Percentiles rank a stretch among this genome's conserved stretches.
These are phyloP conservation scores for Trametes gibbosa DNA, from an alignment of 768 basidiomycete genomes.

Conservation along the genomic window DNA sequence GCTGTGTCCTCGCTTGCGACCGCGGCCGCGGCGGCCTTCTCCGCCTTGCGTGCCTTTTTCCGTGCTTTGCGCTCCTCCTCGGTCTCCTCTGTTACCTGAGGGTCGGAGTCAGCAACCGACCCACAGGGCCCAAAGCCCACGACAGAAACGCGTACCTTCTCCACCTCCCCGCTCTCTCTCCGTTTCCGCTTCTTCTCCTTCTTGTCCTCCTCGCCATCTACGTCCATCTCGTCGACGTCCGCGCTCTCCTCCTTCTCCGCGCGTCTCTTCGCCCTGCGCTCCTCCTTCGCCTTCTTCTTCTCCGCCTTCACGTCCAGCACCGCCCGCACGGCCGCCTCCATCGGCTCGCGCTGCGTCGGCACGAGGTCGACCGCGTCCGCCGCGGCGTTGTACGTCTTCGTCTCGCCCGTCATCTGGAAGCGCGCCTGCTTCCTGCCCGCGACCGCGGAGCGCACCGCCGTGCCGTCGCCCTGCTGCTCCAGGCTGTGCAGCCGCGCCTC, in stretches of 20 bases:
- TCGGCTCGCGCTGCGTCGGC: constrained; percentile 81
- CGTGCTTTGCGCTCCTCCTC: constrained; percentile 81
- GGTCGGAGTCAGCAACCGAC: background rate
- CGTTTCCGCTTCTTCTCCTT: constrained; percentile 51
- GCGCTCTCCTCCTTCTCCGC: constrained; percentile 42
- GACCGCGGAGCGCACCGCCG: constrained; percentile 55
- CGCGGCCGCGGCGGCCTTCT: constrained; percentile 63
- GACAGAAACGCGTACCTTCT: constrained; percentile 27
- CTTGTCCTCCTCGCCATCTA: constrained; percentile 37
- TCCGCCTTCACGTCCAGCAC: constrained; percentile 85
- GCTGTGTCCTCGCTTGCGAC: constrained; percentile 28
- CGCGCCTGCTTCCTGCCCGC: constrained; percentile 46
- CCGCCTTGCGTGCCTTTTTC: constrained; percentile 76
- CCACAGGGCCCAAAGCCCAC: constrained; percentile 7
- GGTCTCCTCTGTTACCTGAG: constrained; percentile 51
- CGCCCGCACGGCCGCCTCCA: constrained; percentile 69
- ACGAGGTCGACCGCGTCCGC: constrained; percentile 83
- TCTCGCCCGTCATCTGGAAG: constrained; percentile 79
- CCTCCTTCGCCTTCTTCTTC: constrained; percentile 79
- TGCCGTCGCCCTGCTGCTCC: constrained; percentile 76
- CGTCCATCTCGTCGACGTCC: constrained; percentile 39
- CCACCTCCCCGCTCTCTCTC: constrained; percentile 53
- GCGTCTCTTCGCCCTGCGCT: constrained; percentile 66
- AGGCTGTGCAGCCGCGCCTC: constrained; percentile 90
- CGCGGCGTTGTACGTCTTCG: constrained; percentile 80